Conservation (phyloP, 2,329 filamentous ascomycete genomes). For the Neopestalotiopsis rosae region DNA sequence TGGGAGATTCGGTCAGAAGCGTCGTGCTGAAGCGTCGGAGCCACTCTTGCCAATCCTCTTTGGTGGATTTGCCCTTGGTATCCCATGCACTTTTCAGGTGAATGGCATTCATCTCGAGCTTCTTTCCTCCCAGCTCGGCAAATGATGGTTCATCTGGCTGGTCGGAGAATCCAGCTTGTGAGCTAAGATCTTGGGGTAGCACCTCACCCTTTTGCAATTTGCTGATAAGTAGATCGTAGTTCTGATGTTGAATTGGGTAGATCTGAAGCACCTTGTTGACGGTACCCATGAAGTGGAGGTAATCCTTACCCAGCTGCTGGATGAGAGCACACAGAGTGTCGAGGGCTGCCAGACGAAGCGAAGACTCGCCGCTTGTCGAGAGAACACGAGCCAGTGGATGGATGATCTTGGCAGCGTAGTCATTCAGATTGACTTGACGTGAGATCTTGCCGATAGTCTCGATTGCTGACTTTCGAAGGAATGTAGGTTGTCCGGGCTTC, state of each 20-base stretch:
- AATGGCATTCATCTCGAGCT: slow-evolving; percentile 95
- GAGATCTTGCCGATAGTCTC: slow-evolving; percentile 95
- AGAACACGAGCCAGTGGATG: slow-evolving; percentile 89
- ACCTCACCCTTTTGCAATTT: slow-evolving; percentile 95
- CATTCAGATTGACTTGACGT: slow-evolving; percentile 94
- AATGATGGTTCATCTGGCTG: slow-evolving; percentile 81
- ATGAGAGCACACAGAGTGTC: slow-evolving; percentile 96
- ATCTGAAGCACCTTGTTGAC: slow-evolving; percentile 85
- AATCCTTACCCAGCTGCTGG: slow-evolving; percentile 94
- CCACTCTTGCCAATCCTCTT: slow-evolving; percentile 99
- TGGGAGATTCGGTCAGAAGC: slow-evolving; percentile 91
- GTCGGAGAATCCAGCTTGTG: slow-evolving; percentile 79
- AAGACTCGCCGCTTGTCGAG: slow-evolving; percentile 68
- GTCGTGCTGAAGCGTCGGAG: slow-evolving; percentile 96
- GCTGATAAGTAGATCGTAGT: slow-evolving; percentile 89
- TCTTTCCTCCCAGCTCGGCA: slow-evolving; percentile 87
- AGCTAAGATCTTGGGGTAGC: slow-evolving; percentile 91
- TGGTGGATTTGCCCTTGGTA: slow-evolving; percentile 93
- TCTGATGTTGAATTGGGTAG: slow-evolving; percentile 84
- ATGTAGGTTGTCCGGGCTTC: slow-evolving; percentile 79
- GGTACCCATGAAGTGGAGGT: slow-evolving; percentile 90
- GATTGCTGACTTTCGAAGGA: slow-evolving; percentile 85
- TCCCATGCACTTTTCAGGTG: slow-evolving; percentile 98
- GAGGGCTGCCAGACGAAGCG: slow-evolving; percentile 80
- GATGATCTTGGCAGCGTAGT: slow-evolving; percentile 95